Conservation (phyloP, 805 yeast genomes). For the Barnettozyma californica region DNA sequence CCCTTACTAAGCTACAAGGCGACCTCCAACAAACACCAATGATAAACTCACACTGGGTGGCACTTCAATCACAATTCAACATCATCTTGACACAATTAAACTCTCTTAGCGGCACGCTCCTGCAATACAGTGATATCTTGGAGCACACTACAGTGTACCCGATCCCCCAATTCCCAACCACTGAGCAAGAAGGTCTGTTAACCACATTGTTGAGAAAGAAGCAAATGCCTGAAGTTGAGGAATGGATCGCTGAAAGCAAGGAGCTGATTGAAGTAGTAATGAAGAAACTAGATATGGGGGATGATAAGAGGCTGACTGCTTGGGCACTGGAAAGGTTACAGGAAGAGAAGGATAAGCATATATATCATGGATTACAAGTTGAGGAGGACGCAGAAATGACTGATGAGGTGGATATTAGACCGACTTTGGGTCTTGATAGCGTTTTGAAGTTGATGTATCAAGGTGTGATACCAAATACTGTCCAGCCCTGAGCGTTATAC, state of each 20-base stretch:
- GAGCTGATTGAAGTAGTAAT: constrained; percentile 20
- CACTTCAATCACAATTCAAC: constrained; percentile 78
- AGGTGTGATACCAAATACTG: constrained; percentile 29
- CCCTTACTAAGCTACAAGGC: constrained; percentile 50
- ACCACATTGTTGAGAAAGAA: constrained; percentile 85
- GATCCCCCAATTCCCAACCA: constrained; percentile 75
- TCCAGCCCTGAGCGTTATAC: neutral
- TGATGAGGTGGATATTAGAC: constrained; percentile 5
- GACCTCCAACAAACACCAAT: constrained; percentile 43
- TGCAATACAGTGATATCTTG: constrained; percentile 53
- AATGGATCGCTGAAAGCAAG: constrained; percentile 61
- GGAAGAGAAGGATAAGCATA: constrained; percentile 47
- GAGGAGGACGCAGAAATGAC: constrained; percentile 38
- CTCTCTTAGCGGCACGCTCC: constrained; percentile 67
- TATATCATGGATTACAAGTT: constrained; percentile 57
- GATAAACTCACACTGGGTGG: constrained; percentile 45
- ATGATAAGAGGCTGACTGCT: constrained; percentile 62
- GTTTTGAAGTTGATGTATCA: constrained; percentile 40
- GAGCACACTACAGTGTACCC: constrained; percentile 77
- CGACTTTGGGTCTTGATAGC: constrained; percentile 31
- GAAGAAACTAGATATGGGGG: constrained; percentile 19
- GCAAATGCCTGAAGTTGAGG: constrained; percentile 83
- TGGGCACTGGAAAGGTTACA: constrained; percentile 61
- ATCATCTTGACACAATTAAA: constrained; percentile 78
- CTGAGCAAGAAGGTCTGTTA: constrained; percentile 74